Evolutionary conservation across 2,329 filamentous ascomycete species (phyloP), one percentile per base, ranked within the genome.

Genomic region (Basipetospora sp.): DNA sequence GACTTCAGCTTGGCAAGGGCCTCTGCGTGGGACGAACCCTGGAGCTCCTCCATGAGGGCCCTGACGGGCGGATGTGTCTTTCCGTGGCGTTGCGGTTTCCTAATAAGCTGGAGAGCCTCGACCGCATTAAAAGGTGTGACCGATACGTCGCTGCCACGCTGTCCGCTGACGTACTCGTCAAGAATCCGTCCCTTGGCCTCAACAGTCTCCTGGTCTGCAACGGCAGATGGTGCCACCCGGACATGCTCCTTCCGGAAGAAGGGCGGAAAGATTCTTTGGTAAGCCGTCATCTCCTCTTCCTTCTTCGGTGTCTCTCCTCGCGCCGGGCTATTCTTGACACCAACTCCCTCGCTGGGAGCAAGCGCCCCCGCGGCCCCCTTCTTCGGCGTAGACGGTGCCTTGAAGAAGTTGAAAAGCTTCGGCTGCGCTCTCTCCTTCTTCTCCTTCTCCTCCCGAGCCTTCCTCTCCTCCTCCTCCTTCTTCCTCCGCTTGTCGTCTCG

Each of bases 181-280:
- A 78, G 54, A 3, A 64, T 64, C 14, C 46, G 49, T 19, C 62
- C 65, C 52, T 70, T 76, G 36, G 50, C 58, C n/a, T 62, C 51
- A 18, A 64, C 60, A 1, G 71, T 69, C 42, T 74, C 63, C 1
- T 67, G 52, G 45, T 83, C 76, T 53, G 77, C 65, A 28, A 65
- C 54, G 19, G 73, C 73, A 3, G 62, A 63, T 34, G 68, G 65
- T 1, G 86, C 85, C 38, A 94, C 47, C n/a, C 59, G 71, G 2
- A 84, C 80, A 49, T 84, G 70, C 3, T 76, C 67, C 41, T 84
- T 80, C 32, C 90, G 51, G 44, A 80, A 87, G 54, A 94, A 96
- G 0, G 82, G 77, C 22, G 85, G 70, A 50, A 96, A 96, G 26
- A 68, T 63, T 46, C 74, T 76, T 14, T 80, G 62, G 46, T 84